Evolutionary conservation across 1,284 basidiomycete species (phyloP), one percentile per base, ranked within the genome.

Genomic region (Ceratobasidium sp.): DNA sequence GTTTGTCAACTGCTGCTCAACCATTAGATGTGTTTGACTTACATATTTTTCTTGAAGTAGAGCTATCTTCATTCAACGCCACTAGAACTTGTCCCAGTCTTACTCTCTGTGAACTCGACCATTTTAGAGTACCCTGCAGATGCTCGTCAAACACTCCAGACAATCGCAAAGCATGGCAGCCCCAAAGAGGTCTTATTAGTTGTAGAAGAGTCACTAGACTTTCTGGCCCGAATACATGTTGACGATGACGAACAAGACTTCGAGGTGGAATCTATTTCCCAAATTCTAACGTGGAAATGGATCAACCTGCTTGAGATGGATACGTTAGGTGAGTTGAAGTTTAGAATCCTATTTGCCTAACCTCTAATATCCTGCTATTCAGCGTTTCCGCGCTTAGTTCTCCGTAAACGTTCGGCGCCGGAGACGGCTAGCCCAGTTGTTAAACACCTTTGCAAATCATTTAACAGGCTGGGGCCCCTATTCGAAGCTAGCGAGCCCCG

Each of bases 381-480:
- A 74, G 71, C 71, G 10, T 74, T 74, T 54, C 59, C 71, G 3
- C 71, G 71, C 10, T 42, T 74, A 13, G 61, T 74, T 33, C 71
- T 59, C 42, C 59, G 71, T 17, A 74, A 74, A 74, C 59, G 71
- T 44, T 74, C 71, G 59, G 71, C 71, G 17, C 23, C 61, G 40
- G 71, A 74, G 5, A 74, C 50, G 33, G 71, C 71, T 44, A 33
- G 26, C 20, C 71, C 71, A 5, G 65, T 74, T 13, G 38, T 74
- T 6, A 15, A 65, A 42, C 71, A 74, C n/a, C 59, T 74, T 20
- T 42, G 48, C 12, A 33, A 64, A 50, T 74, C 71, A 23, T 59
- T 74, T 38, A 28, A 65, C 26, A 7, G 12, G 33, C 71, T 74
- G 2, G 59, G 44, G 9, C 1, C 44, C 9, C 20, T 52, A 1